Conservation (phyloP, 257 asterid species). For the Solanum tacnaense region DNA sequence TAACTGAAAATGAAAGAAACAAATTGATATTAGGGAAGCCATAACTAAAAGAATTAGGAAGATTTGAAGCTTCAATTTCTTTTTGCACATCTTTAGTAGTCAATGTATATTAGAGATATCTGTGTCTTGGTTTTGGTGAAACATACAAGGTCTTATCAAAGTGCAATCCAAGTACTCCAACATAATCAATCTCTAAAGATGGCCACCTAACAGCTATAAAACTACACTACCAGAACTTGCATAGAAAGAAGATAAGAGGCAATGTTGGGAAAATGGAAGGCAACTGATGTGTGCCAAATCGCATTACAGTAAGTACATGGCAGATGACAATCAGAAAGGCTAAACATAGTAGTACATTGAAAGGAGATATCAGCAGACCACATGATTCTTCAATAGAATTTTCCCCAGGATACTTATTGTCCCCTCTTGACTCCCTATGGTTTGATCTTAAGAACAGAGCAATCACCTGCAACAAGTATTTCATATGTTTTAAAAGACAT, state of each 20-base stretch:
- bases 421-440: conserved; percentile 21
- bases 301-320: not conserved
- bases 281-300: not conserved
- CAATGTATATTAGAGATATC: not conserved
- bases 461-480: conserved; percentile 56
- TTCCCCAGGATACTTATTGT: conserved; percentile 36
- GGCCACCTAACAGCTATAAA: not conserved
- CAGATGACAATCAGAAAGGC: not conserved
- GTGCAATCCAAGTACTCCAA: not conserved
- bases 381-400: conserved; percentile 28
- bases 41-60: not conserved
- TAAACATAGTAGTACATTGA: conserved; percentile 1
- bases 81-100: not conserved
- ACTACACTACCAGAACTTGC: not conserved
- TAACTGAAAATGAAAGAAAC: not conserved
- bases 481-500: conserved; percentile 5
- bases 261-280: not conserved
- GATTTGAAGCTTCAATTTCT: not conserved
- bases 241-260: not conserved
- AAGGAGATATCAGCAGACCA: conserved; percentile 38
- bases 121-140: not conserved
- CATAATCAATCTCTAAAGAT: not conserved
- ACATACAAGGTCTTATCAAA: not conserved
- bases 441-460: conserved; percentile 71
- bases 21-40: not conserved